A percentile compares a stretch with the other conserved stretches of the same genome.
Evolutionary conservation across 257 asterid species (phyloP).

Genomic region (Penstemon eatonii): DNA sequence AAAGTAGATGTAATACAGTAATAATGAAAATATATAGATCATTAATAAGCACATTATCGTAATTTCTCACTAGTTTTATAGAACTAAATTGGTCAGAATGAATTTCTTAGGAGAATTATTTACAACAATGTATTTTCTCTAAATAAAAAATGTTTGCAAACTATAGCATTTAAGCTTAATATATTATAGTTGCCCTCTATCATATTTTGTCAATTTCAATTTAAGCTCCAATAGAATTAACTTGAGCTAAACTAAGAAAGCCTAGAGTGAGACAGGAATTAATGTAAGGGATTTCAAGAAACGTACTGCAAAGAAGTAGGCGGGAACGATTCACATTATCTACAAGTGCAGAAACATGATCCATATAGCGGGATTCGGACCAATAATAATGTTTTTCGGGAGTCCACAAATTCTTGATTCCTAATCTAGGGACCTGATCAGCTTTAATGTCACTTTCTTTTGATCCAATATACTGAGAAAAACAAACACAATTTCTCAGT

Average conservation of each 20-base stretch:
- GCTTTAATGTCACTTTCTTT: slow-evolving; percentile 78
- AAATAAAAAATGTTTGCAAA: slow-evolving; percentile 6
- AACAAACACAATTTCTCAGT: slow-evolving; percentile 19
- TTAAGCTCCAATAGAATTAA: slow-evolving; percentile 14
- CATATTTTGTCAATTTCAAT: neutral
- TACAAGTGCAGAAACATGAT: slow-evolving; percentile 74
- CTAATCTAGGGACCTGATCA: slow-evolving; percentile 55
- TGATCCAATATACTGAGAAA: slow-evolving; percentile 79
- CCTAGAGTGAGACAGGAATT: slow-evolving; percentile 1
- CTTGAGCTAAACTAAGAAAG: slow-evolving; percentile 20
- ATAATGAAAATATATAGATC: slow-evolving; percentile 7
- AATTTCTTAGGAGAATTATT: slow-evolving; percentile 17
- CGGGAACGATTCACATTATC: slow-evolving; percentile 62
- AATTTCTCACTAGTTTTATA: neutral
- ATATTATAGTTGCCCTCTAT: slow-evolving; percentile 10
- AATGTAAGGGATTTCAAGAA: slow-evolving; percentile 23
- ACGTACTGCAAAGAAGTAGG: slow-evolving; percentile 74
- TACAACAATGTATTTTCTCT: neutral
- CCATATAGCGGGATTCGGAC: slow-evolving; percentile 77
- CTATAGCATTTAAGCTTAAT: slow-evolving; percentile 14
- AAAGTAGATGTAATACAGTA: slow-evolving; percentile 13
- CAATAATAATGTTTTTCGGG: slow-evolving; percentile 90
- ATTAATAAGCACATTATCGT: neutral
- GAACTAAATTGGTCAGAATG: slow-evolving; percentile 16
- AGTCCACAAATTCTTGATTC: slow-evolving; percentile 84